phyloP scores from a whole-genome alignment of 2,329 filamentous ascomycete species.

The Shiraia sp. region DNA sequence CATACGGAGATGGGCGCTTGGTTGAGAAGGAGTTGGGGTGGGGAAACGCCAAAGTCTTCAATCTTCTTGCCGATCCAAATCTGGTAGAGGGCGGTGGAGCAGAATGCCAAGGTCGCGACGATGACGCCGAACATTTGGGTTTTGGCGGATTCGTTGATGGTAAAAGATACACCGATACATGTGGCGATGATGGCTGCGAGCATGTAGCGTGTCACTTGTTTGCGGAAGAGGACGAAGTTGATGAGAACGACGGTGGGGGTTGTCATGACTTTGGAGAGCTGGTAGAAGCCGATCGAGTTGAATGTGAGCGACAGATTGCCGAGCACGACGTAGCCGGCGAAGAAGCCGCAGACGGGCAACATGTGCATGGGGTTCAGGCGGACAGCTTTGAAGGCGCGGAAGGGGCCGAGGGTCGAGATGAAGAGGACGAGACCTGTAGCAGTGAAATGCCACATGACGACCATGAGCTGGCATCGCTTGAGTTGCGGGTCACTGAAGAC shows the following conservation, averaged over 20 bases:
- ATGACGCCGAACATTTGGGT: constrained; percentile 49
- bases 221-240: constrained; percentile 50
- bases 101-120: constrained; percentile 50
- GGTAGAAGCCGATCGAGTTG: constrained; percentile 54
- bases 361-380: constrained; percentile 50
- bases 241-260: constrained; percentile 52
- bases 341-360: constrained; percentile 52
- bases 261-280: constrained; percentile 55
- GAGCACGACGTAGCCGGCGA: constrained; percentile 52
- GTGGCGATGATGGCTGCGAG: constrained; percentile 48
- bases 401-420: constrained; percentile 47
- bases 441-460: constrained; percentile 54
- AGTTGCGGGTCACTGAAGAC: constrained; percentile 51
- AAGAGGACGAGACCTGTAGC: constrained; percentile 51
- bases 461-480: constrained; percentile 51
- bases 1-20: constrained; percentile 52
- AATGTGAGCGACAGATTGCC: constrained; percentile 52
- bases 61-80: constrained; percentile 57
- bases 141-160: constrained; percentile 47
- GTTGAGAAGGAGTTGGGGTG: constrained; percentile 51
- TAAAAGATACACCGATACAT: constrained; percentile 51
- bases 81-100: constrained; percentile 52
- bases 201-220: constrained; percentile 47
- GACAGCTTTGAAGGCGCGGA: constrained; percentile 51
- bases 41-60: constrained; percentile 50